phyloP scores from a whole-genome alignment of 768 basidiomycete species.

The Mycena metata region DNA sequence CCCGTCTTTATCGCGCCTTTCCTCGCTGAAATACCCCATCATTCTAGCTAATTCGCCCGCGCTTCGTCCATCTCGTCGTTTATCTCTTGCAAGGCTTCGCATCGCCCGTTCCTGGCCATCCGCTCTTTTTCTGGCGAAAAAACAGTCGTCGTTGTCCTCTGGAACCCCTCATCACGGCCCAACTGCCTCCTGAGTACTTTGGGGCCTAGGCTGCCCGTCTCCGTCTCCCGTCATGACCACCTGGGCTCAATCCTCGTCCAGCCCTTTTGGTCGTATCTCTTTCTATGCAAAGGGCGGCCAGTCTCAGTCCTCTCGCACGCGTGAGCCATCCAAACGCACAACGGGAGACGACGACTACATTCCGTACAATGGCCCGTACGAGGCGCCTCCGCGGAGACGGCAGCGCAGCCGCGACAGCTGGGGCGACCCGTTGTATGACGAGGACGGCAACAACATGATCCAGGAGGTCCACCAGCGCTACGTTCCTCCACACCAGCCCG shows the following conservation, averaged over 20 bases:
- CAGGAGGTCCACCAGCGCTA: conserved; percentile 48
- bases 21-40: conserved; percentile 21
- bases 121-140: neutral
- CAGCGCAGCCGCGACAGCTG: conserved; percentile 56
- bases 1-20: neutral
- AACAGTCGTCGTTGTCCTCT: neutral
- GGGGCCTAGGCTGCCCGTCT: conserved; percentile 13
- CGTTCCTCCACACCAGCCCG: conserved; percentile 32
- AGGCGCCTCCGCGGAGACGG: conserved; percentile 49
- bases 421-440: conserved; percentile 53
- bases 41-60: conserved; percentile 19
- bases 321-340: conserved; percentile 19
- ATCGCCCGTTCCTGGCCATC: neutral
- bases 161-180: conserved; percentile 18
- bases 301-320: conserved; percentile 16
- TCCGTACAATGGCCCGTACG: conserved; percentile 75
- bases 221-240: conserved; percentile 29
- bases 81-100: neutral
- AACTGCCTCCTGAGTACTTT: conserved; percentile 29
- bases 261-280: conserved; percentile 32
- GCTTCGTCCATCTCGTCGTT: conserved; percentile 6
- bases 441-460: conserved; percentile 47
- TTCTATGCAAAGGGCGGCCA: conserved; percentile 33
- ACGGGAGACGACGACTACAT: conserved; percentile 70
- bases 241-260: conserved; percentile 34